A percentile compares a stretch with the other conserved stretches of the same genome.
phyloP scores from a whole-genome alignment of 495 filamentous ascomycete genomes.

The Bacidia gigantensis region DNA sequence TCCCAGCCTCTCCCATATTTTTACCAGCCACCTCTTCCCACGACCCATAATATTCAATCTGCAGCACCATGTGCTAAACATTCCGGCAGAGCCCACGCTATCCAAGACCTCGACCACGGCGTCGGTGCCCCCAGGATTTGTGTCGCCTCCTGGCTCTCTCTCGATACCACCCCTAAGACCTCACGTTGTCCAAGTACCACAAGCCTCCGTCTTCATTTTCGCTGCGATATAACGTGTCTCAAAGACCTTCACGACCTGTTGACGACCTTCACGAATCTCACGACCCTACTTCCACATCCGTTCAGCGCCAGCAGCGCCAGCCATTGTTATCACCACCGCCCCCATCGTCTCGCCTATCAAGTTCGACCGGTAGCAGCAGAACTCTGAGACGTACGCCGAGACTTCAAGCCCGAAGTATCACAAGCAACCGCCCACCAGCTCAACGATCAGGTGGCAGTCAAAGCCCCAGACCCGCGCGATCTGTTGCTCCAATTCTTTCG shows the following conservation, averaged over 20 bases:
- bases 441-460: conserved; percentile 1
- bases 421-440: conserved; percentile 19
- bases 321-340: conserved; percentile 23
- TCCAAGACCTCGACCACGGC: neutral
- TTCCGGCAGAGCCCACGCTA: neutral
- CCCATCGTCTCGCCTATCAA: conserved; percentile 34
- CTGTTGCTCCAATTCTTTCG: conserved; percentile 26
- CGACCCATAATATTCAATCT: neutral
- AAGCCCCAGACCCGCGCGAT: conserved; percentile 16
- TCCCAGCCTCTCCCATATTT: conserved; percentile 6
- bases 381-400: conserved; percentile 37
- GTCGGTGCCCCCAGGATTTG: neutral
- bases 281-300: conserved; percentile 40
- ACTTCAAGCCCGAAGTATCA: conserved; percentile 27
- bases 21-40: conserved; percentile 4
- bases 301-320: conserved; percentile 45
- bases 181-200: conserved; percentile 4
- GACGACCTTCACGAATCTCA: conserved; percentile 49
- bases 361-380: conserved; percentile 35
- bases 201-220: neutral
- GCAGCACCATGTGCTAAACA: conserved; percentile 1
- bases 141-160: neutral
- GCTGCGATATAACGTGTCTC: conserved; percentile 12
- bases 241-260: conserved; percentile 20
- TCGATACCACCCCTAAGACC: neutral